These are phyloP conservation scores for Naganishia cerealis DNA, from an alignment of 1,284 basidiomycete species.

Conservation along the genomic window DNA sequence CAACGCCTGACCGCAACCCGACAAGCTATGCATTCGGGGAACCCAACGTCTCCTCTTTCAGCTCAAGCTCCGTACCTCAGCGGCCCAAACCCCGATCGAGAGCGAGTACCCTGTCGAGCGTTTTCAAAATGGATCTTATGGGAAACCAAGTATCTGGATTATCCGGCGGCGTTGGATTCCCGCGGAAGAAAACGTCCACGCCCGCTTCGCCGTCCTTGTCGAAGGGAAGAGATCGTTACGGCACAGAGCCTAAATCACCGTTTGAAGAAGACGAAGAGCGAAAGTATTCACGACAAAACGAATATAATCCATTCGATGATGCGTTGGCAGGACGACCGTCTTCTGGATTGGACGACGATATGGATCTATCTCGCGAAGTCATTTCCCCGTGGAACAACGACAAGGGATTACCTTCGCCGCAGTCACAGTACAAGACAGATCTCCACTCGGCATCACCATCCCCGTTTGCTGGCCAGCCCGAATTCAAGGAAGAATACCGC, in stretches of 20 bases:
- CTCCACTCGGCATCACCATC: neutral
- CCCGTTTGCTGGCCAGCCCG: neutral
- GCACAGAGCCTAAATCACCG: conserved; percentile 13
- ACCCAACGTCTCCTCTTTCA: conserved; percentile 46
- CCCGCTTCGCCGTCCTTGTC: conserved; percentile 21
- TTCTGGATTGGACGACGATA: conserved; percentile 26
- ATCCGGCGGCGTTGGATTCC: conserved; percentile 25
- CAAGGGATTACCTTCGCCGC: conserved; percentile 32
- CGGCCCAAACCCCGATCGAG: conserved; percentile 33
- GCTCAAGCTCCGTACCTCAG: conserved; percentile 35
- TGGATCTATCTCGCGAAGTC: conserved; percentile 34
- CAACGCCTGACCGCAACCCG: conserved; percentile 41
- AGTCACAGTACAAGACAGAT: conserved; percentile 37
- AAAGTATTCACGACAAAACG: conserved; percentile 19
- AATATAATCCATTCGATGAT: conserved; percentile 31
- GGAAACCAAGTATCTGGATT: conserved; percentile 25
- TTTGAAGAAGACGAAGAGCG: conserved; percentile 21
- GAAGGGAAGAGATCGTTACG: neutral
- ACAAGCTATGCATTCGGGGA: conserved; percentile 48
- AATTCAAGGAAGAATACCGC: conserved; percentile 20
- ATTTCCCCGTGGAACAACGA: conserved; percentile 36
- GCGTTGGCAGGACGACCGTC: neutral
- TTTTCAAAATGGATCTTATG: conserved; percentile 33
- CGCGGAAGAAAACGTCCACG: conserved; percentile 15
- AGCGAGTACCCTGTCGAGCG: conserved; percentile 29